Evolutionary conservation across 768 basidiomycete genomes (phyloP).

Genomic region (Auricularia sp.): DNA sequence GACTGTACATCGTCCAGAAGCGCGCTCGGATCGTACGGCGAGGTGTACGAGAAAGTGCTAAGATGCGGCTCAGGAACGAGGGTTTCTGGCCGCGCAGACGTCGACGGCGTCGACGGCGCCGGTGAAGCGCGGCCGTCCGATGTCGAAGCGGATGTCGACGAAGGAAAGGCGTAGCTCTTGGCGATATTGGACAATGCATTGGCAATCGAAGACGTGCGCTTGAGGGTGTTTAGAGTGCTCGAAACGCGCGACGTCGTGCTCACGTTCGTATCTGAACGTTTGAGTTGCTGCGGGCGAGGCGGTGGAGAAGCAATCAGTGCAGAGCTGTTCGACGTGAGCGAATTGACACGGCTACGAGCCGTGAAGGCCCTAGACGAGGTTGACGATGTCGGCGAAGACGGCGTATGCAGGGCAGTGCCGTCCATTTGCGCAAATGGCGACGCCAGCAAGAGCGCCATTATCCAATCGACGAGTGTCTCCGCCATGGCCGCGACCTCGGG

Average conservation of each 20-base stretch:
- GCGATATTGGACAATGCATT: conserved; percentile 56
- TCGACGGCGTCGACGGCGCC: background rate
- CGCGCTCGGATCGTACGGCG: conserved; percentile 42
- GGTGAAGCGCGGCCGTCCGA: conserved; percentile 2
- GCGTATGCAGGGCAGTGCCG: conserved; percentile 48
- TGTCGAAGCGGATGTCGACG: background rate
- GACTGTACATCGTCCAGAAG: conserved; percentile 20
- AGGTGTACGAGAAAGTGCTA: conserved; percentile 65
- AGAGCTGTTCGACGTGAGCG: conserved; percentile 39
- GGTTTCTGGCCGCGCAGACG: too few species aligned
- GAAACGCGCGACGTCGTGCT: conserved; percentile 52
- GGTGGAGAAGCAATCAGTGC: conserved; percentile 11
- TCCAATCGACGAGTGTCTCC: conserved; percentile 84
- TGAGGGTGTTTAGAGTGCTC: conserved; percentile 61
- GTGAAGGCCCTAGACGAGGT: conserved; percentile 26
- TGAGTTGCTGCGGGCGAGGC: conserved; percentile 16
- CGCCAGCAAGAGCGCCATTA: conserved; percentile 81
- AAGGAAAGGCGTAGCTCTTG: conserved; percentile 7
- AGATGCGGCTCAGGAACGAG: conserved; percentile 34
- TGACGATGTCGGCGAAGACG: conserved; percentile 26
- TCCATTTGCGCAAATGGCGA: conserved; percentile 77
- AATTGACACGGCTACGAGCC: conserved; percentile 36
- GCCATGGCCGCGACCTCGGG: conserved; percentile 87
- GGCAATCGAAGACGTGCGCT: conserved; percentile 74
- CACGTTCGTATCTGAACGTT: conserved; percentile 54